These are phyloP conservation scores for Penicillium longicatenatum DNA, from an alignment of 495 filamentous ascomycete genomes.

Conservation along the genomic window DNA sequence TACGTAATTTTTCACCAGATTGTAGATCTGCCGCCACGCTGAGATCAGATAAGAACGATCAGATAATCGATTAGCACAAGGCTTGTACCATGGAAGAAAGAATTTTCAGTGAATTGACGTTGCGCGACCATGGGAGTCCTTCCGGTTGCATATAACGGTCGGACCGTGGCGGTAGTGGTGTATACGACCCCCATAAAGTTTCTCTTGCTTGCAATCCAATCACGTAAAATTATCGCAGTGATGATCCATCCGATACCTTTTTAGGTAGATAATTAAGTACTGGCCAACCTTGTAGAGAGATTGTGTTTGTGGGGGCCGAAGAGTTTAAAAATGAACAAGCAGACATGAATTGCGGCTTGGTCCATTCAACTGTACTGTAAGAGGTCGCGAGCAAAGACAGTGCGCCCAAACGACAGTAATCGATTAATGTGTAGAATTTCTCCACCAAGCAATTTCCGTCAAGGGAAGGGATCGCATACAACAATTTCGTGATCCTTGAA, in stretches of 20 bases:
- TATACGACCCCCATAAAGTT: not conserved
- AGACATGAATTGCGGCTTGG: too few relatives aligned
- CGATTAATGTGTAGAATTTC: not conserved
- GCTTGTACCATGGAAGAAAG: not conserved
- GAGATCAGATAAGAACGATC: not conserved
- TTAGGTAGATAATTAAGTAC: not conserved
- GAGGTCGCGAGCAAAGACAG: too few relatives aligned
- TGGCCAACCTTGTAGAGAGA: too few relatives aligned
- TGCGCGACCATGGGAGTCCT: not conserved
- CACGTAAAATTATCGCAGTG: not conserved
- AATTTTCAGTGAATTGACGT: not conserved
- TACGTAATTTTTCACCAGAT: not conserved
- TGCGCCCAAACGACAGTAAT: too few relatives aligned
- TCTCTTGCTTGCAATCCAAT: not conserved
- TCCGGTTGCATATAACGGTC: not conserved
- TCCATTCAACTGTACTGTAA: too few relatives aligned
- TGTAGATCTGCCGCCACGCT: not conserved
- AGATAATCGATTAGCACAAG: not conserved
- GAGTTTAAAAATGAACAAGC: too few relatives aligned
- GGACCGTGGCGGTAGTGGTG: not conserved
- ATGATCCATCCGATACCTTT: slow-evolving; percentile 9
- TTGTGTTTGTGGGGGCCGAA: too few relatives aligned
- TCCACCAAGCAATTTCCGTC: not conserved
- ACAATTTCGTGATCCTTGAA: not conserved
- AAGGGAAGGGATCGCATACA: not conserved